Conservation (phyloP, 257 asterid genomes). For the Prunella vulgaris region DNA sequence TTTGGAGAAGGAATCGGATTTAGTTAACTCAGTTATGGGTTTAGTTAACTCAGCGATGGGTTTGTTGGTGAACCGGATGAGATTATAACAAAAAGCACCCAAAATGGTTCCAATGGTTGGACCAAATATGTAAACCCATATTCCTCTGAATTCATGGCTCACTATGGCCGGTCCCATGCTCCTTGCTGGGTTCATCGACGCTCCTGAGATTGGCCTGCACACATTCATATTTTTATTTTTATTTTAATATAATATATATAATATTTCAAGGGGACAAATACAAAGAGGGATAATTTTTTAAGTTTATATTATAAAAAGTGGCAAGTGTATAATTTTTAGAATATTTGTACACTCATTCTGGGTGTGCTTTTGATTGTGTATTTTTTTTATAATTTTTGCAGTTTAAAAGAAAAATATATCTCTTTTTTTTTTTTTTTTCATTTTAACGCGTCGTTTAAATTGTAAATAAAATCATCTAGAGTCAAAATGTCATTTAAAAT, state of each 20-base stretch:
- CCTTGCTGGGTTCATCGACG: constrained; percentile 86
- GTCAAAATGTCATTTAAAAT: too few relatives aligned
- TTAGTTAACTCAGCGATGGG: constrained; percentile 47
- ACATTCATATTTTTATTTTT: background rate
- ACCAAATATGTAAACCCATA: background rate
- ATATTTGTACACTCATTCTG: too few relatives aligned
- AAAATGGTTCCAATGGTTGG: background rate
- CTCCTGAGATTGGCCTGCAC: constrained; percentile 33
- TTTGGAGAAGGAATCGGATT: constrained; percentile 18
- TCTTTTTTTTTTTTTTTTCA: too few relatives aligned
- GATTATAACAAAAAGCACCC: constrained; percentile 29
- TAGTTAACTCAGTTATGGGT: constrained; percentile 39
- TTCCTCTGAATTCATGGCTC: background rate
- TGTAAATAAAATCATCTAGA: too few relatives aligned
- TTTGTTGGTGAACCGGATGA: constrained; percentile 46
- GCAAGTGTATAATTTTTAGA: too few relatives aligned
- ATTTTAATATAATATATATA: too few relatives aligned
- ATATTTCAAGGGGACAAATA: background rate
- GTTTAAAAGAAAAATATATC: too few relatives aligned
- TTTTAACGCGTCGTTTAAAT: too few relatives aligned
- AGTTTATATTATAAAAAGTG: too few relatives aligned
- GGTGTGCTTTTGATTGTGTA: too few relatives aligned
- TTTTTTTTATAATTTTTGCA: too few relatives aligned
- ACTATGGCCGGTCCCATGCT: background rate
- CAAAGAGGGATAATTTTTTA: too few relatives aligned